phyloP scores from a whole-genome alignment of 2,329 filamentous ascomycete genomes.

The Aspergillus sergii region DNA sequence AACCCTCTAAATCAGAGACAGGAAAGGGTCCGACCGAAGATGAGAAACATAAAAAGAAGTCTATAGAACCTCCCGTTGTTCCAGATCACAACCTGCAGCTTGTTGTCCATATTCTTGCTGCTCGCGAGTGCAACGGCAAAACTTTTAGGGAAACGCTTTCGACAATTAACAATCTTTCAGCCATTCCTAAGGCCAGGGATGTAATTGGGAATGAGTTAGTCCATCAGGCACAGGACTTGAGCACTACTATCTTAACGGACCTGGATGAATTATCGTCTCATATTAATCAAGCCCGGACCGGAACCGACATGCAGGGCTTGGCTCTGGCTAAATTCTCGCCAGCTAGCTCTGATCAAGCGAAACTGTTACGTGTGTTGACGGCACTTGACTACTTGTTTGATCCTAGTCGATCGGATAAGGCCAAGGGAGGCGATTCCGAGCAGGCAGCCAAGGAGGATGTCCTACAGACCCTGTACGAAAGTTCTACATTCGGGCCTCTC shows the following conservation, averaged over 20 bases:
- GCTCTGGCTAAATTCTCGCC: conserved; percentile 95
- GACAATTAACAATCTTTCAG: conserved; percentile 97
- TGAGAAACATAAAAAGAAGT: conserved; percentile 61
- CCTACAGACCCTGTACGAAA: conserved; percentile 85
- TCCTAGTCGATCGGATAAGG: conserved; percentile 64
- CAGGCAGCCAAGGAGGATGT: conserved; percentile 77
- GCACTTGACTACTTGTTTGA: conserved; percentile 96
- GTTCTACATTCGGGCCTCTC: conserved; percentile 82
- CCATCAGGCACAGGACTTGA: conserved; percentile 79
- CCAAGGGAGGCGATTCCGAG: conserved; percentile 56
- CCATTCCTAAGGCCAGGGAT: conserved; percentile 85
- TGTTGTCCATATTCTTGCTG: conserved; percentile 95
- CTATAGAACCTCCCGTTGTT: conserved; percentile 77
- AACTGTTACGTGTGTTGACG: conserved; percentile 86
- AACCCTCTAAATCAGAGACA: conserved; percentile 28
- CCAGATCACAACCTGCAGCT: conserved; percentile 86
- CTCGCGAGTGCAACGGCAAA: conserved; percentile 93
- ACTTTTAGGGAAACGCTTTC: conserved; percentile 97
- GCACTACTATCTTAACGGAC: conserved; percentile 80
- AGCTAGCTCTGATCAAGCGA: conserved; percentile 93
- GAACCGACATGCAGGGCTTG: conserved; percentile 93
- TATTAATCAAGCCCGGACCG: conserved; percentile 81
- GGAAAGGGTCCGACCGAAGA: conserved; percentile 48
- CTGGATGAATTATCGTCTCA: conserved; percentile 82
- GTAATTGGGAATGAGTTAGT: conserved; percentile 93